These are phyloP conservation scores for Wallacemonas collosoma DNA, from an alignment of 208 protist genomes.

Conservation along the genomic window DNA sequence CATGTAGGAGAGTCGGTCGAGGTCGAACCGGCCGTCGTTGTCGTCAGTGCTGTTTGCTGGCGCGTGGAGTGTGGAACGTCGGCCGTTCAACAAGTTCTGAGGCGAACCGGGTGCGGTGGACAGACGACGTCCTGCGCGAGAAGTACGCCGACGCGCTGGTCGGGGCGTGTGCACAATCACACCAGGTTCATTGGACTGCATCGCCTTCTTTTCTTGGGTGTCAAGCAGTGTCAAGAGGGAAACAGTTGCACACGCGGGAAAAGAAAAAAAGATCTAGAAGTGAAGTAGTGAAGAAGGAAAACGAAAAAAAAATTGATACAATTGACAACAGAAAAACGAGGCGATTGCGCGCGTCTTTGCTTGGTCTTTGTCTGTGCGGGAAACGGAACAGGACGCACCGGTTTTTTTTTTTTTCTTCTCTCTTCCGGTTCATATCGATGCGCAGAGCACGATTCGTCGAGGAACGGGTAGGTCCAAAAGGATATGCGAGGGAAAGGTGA, in stretches of 20 bases:
- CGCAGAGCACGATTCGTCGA: too few relatives aligned
- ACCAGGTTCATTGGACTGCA: slow-evolving; percentile 13
- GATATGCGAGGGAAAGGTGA: too few relatives aligned
- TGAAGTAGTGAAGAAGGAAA: slow-evolving; percentile 13
- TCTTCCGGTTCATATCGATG: too few relatives aligned
- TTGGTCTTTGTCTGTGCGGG: too few relatives aligned
- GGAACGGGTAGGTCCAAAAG: too few relatives aligned
- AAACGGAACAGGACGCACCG: background rate
- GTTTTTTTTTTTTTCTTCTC: slow-evolving; percentile 12
- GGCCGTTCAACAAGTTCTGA: background rate
- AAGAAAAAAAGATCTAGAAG: slow-evolving; percentile 9
- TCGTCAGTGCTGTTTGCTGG: background rate
- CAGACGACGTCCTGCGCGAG: background rate
- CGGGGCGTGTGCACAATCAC: slow-evolving; percentile 17
- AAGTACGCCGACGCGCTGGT: background rate
- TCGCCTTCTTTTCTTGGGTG: background rate
- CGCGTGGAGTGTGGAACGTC: background rate
- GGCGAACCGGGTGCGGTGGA: background rate
- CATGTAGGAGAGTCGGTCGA: slow-evolving; percentile 79
- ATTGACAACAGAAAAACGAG: background rate
- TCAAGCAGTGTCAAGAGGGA: background rate
- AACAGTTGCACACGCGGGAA: slow-evolving; percentile 5
- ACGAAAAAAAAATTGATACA: slow-evolving; percentile 6
- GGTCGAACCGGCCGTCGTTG: slow-evolving; percentile 36
- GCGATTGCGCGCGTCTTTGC: background rate